Percentiles rank a stretch among this genome's conserved stretches.
phyloP scores from a whole-genome alignment of 768 basidiomycete species.

The Leccinum barrowsii region DNA sequence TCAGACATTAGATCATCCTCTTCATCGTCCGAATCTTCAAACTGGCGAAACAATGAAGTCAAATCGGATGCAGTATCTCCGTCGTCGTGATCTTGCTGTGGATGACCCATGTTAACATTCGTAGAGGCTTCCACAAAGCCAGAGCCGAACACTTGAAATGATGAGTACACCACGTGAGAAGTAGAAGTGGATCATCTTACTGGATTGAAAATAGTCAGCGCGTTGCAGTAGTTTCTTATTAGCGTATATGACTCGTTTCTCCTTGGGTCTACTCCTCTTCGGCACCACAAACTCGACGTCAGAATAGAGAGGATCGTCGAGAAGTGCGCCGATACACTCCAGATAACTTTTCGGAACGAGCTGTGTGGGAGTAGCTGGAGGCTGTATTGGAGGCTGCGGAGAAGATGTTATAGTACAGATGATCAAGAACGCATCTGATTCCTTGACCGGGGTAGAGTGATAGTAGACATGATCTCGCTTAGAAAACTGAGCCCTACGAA shows the following conservation, averaged over 20 bases:
- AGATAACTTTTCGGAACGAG: conserved; percentile 65
- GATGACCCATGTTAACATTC: conserved; percentile 27
- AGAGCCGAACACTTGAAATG: conserved; percentile 63
- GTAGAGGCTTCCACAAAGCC: conserved; percentile 60
- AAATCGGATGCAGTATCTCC: conserved; percentile 53
- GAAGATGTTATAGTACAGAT: conserved; percentile 75
- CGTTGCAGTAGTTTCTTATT: conserved; percentile 62
- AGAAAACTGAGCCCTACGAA: conserved; percentile 71
- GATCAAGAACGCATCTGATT: conserved; percentile 69
- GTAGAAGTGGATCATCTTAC: conserved; percentile 34
- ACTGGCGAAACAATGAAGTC: conserved; percentile 32
- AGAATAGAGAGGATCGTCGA: conserved; percentile 82
- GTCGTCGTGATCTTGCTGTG: conserved; percentile 29
- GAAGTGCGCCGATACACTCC: conserved; percentile 65
- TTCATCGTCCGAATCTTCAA: conserved; percentile 51
- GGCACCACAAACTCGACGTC: conserved; percentile 82
- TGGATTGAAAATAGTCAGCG: conserved; percentile 76
- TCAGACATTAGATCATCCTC: conserved; percentile 44
- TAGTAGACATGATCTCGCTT: conserved; percentile 69
- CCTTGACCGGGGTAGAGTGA: conserved; percentile 46
- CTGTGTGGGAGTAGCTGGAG: conserved; percentile 43
- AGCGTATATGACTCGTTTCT: conserved; percentile 56
- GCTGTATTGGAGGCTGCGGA: conserved; percentile 46
- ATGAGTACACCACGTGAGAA: background rate
- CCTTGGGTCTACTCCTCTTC: conserved; percentile 35